These are phyloP conservation scores for Aspergillus hortae DNA, from an alignment of 2,329 filamentous ascomycete species.

Conservation along the genomic window DNA sequence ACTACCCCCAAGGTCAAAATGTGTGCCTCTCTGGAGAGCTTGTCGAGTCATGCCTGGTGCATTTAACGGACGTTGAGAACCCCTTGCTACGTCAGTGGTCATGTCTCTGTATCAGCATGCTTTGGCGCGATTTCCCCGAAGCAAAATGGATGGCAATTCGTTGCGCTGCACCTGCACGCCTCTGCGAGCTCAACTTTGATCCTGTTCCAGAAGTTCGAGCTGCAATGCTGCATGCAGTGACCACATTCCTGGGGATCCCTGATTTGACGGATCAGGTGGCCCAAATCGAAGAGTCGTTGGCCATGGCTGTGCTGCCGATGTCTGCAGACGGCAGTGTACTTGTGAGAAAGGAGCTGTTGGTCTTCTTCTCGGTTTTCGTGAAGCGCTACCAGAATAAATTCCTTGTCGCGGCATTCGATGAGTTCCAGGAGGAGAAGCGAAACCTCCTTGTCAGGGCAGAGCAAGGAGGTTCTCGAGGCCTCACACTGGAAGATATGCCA, in stretches of 20 bases:
- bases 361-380: constrained; percentile 91
- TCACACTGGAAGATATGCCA: constrained; percentile 18
- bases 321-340: constrained; percentile 90
- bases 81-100: constrained; percentile 91
- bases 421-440: constrained; percentile 78
- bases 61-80: constrained; percentile 82
- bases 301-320: constrained; percentile 85
- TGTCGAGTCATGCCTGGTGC: constrained; percentile 79
- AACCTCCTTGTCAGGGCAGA: constrained; percentile 56
- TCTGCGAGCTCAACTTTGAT: constrained; percentile 78
- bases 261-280: constrained; percentile 89
- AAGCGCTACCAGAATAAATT: constrained; percentile 90
- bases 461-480: constrained; percentile 20
- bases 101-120: constrained; percentile 88
- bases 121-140: constrained; percentile 87
- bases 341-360: constrained; percentile 86
- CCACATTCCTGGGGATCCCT: constrained; percentile 88
- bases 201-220: constrained; percentile 88
- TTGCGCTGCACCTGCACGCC: constrained; percentile 75
- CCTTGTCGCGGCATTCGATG: constrained; percentile 85
- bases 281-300: constrained; percentile 84
- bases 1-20: constrained; percentile 84
- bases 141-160: constrained; percentile 96
- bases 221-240: constrained; percentile 89
- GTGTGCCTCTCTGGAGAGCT: constrained; percentile 89